phyloP scores from a whole-genome alignment of 2,329 filamentous ascomycete species.

The Pestalotiopsis sp. region DNA sequence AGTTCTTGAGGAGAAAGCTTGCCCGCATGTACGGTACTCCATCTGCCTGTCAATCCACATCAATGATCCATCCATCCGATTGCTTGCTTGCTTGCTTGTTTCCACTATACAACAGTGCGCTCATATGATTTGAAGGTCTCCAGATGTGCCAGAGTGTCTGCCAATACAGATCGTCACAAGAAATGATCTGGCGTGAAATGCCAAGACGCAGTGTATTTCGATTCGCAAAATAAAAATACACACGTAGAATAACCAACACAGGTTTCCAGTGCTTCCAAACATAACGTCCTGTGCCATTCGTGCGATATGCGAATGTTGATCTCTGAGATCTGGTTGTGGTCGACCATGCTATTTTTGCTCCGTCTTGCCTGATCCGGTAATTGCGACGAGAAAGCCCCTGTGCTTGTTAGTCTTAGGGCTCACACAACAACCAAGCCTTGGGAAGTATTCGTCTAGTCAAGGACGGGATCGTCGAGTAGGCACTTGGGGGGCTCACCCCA shows the following conservation, averaged over 20 bases:
- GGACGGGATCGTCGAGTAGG: background rate
- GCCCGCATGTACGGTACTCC: background rate
- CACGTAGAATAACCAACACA: background rate
- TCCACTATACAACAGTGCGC: background rate
- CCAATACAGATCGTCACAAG: background rate
- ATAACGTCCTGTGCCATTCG: background rate
- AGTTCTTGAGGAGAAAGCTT: background rate
- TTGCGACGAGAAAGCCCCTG: background rate
- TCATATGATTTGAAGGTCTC: background rate
- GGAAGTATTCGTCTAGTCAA: background rate
- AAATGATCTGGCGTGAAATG: background rate
- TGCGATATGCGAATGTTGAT: background rate
- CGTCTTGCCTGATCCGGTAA: background rate
- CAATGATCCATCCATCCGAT: background rate
- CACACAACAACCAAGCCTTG: background rate
- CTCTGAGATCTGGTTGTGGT: background rate
- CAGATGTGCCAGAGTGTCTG: background rate
- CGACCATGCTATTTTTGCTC: background rate
- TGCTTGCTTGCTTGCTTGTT: background rate
- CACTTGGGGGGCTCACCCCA: background rate
- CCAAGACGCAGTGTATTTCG: background rate
- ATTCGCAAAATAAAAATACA: background rate
- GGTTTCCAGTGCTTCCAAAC: background rate
- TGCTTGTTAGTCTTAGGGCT: background rate
- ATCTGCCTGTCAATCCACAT: background rate